A percentile compares a stretch with the other conserved stretches of the same genome.
Conservation (phyloP, 495 filamentous ascomycete genomes). For the Talaromyces wortmannii region DNA sequence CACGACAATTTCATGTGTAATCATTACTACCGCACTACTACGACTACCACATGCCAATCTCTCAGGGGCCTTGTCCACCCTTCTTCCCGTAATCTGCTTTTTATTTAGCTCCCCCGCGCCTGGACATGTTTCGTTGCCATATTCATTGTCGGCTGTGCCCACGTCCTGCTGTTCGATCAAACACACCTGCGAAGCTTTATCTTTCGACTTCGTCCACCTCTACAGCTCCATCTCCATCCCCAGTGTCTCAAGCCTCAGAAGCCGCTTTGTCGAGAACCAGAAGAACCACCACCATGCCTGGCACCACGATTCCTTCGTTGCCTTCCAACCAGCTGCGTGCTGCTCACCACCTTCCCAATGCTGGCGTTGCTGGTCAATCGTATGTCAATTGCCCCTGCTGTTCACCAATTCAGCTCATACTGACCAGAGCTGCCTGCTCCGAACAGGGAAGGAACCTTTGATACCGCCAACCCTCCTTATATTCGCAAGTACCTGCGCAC, state of each 20-base stretch:
- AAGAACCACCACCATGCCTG: background rate
- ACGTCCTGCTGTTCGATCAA: background rate
- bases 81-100: background rate
- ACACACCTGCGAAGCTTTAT: background rate
- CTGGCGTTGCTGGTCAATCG: slow-evolving; percentile 1
- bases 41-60: background rate
- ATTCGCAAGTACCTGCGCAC: slow-evolving; percentile 64
- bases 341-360: slow-evolving; percentile 2
- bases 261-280: background rate
- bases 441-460: slow-evolving; percentile 40
- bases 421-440: background rate
- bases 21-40: background rate
- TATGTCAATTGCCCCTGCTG: slow-evolving; percentile 4
- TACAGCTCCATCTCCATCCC: slow-evolving; percentile 1
- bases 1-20: background rate
- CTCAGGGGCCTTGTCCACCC: background rate
- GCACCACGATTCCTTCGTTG: background rate
- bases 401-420: background rate
- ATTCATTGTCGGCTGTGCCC: slow-evolving; percentile 1
- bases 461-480: slow-evolving; percentile 56
- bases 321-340: background rate
- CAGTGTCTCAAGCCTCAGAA: slow-evolving; percentile 3
- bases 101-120: background rate
- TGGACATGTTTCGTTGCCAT: slow-evolving; percentile 4
- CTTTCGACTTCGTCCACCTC: slow-evolving; percentile 1